Evolutionary conservation across 2,329 filamentous ascomycete genomes (phyloP).

Genomic region (Blastomyces parvus): DNA sequence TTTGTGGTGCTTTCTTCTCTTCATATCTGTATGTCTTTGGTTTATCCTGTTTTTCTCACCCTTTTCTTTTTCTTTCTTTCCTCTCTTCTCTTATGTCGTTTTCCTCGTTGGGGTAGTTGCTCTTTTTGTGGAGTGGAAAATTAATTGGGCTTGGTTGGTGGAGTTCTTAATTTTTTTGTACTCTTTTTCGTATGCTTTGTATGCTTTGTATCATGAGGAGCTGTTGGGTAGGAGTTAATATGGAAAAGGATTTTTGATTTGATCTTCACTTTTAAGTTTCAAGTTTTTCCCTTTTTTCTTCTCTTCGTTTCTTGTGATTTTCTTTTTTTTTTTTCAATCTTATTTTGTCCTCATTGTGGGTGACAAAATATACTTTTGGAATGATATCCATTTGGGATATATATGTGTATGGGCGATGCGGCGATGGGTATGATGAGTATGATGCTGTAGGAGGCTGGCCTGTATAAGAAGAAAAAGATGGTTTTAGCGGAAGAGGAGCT

Average conservation of each 20-base stretch:
- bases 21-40: background rate
- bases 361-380: background rate
- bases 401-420: background rate
- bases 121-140: background rate
- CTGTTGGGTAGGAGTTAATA: background rate
- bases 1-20: slow-evolving; percentile 5
- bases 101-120: background rate
- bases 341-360: background rate
- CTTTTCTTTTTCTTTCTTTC: background rate
- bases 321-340: background rate
- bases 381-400: background rate
- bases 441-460: too few relatives aligned
- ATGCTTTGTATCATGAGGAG: background rate
- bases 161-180: background rate
- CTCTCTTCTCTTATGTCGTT: background rate
- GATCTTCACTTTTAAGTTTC: too few relatives aligned
- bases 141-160: background rate
- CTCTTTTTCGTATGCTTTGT: background rate
- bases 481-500: too few relatives aligned
- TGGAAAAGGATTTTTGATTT: background rate
- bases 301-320: background rate
- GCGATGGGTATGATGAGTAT: too few relatives aligned
- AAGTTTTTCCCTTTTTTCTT: background rate
- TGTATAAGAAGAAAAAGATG: too few relatives aligned
- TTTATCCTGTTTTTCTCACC: slow-evolving; percentile 2